phyloP scores from a whole-genome alignment of 2,329 filamentous ascomycete genomes.

The Verticillium zaregamsianum region DNA sequence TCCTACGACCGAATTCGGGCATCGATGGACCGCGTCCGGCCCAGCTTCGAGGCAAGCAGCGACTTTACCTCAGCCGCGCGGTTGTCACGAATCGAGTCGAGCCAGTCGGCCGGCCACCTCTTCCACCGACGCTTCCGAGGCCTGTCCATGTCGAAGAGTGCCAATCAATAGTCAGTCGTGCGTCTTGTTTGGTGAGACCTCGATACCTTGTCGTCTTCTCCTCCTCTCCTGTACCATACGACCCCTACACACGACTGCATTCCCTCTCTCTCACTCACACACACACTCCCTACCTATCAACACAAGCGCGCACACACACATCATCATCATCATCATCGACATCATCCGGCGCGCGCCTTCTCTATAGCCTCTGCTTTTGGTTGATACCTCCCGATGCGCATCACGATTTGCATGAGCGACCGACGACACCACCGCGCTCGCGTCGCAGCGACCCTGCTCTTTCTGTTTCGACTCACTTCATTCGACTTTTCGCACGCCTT shows the following conservation, averaged over 20 bases:
- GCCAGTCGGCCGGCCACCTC: conserved; percentile 35
- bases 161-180: conserved; percentile 25
- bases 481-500: neutral
- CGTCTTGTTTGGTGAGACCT: neutral
- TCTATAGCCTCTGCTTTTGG: conserved; percentile 12
- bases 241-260: neutral
- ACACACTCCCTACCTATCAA: neutral
- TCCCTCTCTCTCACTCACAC: neutral
- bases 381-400: conserved; percentile 30
- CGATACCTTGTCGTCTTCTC: neutral
- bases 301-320: neutral
- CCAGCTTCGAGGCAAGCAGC: conserved; percentile 80
- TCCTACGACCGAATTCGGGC: conserved; percentile 85
- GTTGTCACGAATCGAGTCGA: conserved; percentile 78
- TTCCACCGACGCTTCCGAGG: conserved; percentile 36
- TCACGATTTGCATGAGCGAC: conserved; percentile 49
- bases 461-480: neutral
- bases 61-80: conserved; percentile 91
- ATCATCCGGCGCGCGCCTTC: neutral
- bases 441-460: conserved; percentile 12
- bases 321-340: neutral
- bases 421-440: conserved; percentile 27
- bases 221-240: conserved; percentile 8
- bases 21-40: conserved; percentile 80
- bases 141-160: conserved; percentile 37